Evolutionary conservation across 2,329 filamentous ascomycete species (phyloP), one percentile per base, ranked within the genome.

Genomic region (Hypoxylon sp.): DNA sequence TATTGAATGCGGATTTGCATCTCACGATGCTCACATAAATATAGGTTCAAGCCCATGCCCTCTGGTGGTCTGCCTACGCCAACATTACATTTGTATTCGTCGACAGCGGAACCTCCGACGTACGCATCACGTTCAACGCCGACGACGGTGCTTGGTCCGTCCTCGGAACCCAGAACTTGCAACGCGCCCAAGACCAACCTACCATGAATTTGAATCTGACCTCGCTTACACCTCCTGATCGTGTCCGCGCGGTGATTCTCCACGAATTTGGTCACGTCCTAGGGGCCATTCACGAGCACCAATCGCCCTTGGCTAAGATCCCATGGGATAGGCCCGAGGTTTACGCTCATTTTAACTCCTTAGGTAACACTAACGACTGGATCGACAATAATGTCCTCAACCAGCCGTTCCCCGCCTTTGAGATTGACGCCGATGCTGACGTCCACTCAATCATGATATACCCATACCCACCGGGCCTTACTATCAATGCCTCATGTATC

Each of bases 251-350:
- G 1, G 42, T 22, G 6, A 46, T 46, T 22, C 42, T 46, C 20
- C 42, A 46, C 20, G 42, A 46, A 22, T 46, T 46, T 4, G 42
- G 42, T 22, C 42, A 46, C 14, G 42, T 22, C n/a, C n/a, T 46
- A 20, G 42, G 42, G 7, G 42, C 42, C n/a, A 46, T 46, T 17
- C 42, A 46, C 20, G n/a, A 46, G 10, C 42, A 46, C 42, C 42
- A 46, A 46, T 20, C n/a, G 6, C 42, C 42, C n/a, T 46, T 17
- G 1, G 42, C 20, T 46, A 17, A 46, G 42, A 8, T 46, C 20
- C 42, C 42, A 46, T 46, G 42, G 42, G n/a, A 46, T 46, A 46
- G 20, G 42, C n/a, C n/a, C 6, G 42, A 46, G 10, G 42, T 46
- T 2, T 46, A 46, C n/a, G 33, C 33, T 14, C 33, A 37, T 14